Percentiles rank a stretch among this genome's conserved stretches.
phyloP scores from a whole-genome alignment of 495 filamentous ascomycete genomes.

The Annulohypoxylon stygium region DNA sequence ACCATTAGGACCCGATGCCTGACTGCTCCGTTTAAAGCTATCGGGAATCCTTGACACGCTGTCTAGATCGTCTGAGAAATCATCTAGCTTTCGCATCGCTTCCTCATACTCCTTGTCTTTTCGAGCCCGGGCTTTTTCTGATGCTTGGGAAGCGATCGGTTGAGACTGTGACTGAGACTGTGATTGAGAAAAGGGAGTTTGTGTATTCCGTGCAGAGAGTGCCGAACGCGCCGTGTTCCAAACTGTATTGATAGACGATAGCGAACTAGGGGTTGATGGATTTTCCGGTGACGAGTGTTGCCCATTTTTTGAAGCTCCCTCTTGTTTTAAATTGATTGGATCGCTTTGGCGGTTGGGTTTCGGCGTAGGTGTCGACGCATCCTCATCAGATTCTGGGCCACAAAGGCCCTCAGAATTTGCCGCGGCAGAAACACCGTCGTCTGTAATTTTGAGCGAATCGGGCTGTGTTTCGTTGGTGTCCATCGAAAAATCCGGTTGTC shows the following conservation, averaged over 20 bases:
- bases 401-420: constrained; percentile 5
- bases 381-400: constrained; percentile 22
- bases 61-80: constrained; percentile 40
- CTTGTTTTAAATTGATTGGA: constrained; percentile 10
- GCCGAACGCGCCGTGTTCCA: constrained; percentile 51
- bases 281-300: constrained; percentile 10
- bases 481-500: constrained; percentile 56
- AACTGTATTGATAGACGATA: constrained; percentile 56
- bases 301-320: not conserved
- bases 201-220: constrained; percentile 45
- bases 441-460: constrained; percentile 43
- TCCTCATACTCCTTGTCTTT: constrained; percentile 54
- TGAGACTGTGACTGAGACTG: constrained; percentile 9
- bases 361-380: constrained; percentile 24
- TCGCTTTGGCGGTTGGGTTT: constrained; percentile 27
- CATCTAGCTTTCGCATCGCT: constrained; percentile 53
- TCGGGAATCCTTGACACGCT: constrained; percentile 23
- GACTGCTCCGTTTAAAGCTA: constrained; percentile 30
- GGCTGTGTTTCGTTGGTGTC: constrained; percentile 45
- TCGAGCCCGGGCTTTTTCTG: constrained; percentile 37
- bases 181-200: constrained; percentile 29
- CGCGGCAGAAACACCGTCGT: constrained; percentile 28
- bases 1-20: not conserved
- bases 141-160: constrained; percentile 26
- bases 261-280: constrained; percentile 46